phyloP scores from a whole-genome alignment of 345 rosid species.

The Eucalyptus microcorys region DNA sequence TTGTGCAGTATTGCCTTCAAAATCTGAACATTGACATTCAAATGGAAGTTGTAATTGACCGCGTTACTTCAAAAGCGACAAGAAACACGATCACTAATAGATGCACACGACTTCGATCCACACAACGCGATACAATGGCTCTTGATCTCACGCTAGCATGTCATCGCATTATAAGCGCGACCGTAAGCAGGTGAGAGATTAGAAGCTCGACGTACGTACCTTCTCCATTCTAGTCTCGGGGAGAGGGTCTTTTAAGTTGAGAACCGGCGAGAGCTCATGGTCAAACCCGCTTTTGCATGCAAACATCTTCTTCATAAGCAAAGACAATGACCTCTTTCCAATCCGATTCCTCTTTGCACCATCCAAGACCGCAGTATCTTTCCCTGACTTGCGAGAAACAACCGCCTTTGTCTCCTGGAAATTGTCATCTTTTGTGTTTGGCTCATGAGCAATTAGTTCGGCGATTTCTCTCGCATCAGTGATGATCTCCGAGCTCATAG shows the following conservation, averaged over 20 bases:
- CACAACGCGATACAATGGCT: background rate
- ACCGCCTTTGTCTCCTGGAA: background rate
- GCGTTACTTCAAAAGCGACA: background rate
- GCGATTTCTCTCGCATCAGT: background rate
- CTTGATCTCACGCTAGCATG: background rate
- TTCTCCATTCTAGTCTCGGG: constrained; percentile 50
- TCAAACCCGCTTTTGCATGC: constrained; percentile 49
- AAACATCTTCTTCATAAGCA: constrained; percentile 61
- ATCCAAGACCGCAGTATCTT: background rate
- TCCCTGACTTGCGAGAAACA: background rate
- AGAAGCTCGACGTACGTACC: constrained; percentile 18
- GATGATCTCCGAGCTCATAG: background rate
- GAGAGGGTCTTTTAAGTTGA: constrained; percentile 37
- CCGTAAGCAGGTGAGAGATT: background rate
- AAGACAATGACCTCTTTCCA: constrained; percentile 37
- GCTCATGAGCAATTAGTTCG: background rate
- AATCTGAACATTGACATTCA: constrained; percentile 14
- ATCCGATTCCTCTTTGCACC: constrained; percentile 1
- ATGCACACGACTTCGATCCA: background rate
- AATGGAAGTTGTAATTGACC: background rate
- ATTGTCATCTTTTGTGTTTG: background rate
- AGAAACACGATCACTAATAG: background rate
- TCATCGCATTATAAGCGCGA: background rate
- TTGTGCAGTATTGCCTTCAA: constrained; percentile 54
- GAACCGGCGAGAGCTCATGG: constrained; percentile 23